Conservation (phyloP, 1,284 basidiomycete species). For the Apiotrichum porosum region DNA sequence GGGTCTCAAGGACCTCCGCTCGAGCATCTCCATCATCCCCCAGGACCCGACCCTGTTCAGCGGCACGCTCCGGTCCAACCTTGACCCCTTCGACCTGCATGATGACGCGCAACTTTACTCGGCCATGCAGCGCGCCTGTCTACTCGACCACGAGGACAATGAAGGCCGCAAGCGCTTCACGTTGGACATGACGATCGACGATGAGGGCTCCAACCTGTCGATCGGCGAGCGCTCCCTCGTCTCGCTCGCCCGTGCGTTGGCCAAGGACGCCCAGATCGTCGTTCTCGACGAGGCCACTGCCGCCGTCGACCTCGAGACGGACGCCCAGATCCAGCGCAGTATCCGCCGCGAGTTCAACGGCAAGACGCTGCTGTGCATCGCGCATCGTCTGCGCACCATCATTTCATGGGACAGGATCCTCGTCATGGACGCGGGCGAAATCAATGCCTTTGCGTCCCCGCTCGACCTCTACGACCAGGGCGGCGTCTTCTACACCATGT, state of each 20-base stretch:
- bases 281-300: slow-evolving; percentile 54
- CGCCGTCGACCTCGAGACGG: slow-evolving; percentile 72
- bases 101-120: slow-evolving; percentile 75
- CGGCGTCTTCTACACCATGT: slow-evolving; percentile 44
- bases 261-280: slow-evolving; percentile 64
- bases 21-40: slow-evolving; percentile 64
- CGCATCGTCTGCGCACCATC: slow-evolving; percentile 70
- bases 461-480: slow-evolving; percentile 46
- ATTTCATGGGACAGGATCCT: slow-evolving; percentile 47
- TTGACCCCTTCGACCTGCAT: slow-evolving; percentile 68
- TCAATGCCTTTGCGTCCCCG: slow-evolving; percentile 44
- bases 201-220: slow-evolving; percentile 31
- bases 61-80: slow-evolving; percentile 56
- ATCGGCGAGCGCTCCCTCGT: slow-evolving; percentile 40
- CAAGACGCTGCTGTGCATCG: slow-evolving; percentile 60
- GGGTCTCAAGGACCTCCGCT: slow-evolving; percentile 52
- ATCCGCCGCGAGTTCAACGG: slow-evolving; percentile 64
- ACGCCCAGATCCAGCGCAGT: slow-evolving; percentile 65
- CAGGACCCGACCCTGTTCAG: slow-evolving; percentile 70
- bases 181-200: slow-evolving; percentile 51
- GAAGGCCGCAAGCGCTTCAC: slow-evolving; percentile 50
- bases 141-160: slow-evolving; percentile 49
- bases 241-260: slow-evolving; percentile 63
- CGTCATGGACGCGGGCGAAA: slow-evolving; percentile 41
- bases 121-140: slow-evolving; percentile 69